These are phyloP conservation scores for Yamadazyma takamatsuzukensis DNA, from an alignment of 805 yeast species.

Conservation along the genomic window DNA sequence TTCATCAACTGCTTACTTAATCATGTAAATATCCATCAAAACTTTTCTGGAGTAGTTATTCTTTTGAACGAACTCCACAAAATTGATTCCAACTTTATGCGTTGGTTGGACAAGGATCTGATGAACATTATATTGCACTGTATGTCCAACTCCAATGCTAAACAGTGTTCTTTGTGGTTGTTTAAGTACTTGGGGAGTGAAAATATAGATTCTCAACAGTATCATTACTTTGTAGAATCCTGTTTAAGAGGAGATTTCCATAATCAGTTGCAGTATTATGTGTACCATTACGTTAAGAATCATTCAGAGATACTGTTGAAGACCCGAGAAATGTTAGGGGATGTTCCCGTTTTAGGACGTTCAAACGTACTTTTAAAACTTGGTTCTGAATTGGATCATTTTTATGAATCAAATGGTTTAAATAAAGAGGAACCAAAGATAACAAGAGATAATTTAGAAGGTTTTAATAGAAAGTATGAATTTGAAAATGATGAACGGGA, in stretches of 20 bases:
- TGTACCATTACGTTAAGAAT: constrained; percentile 19
- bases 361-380: no score
- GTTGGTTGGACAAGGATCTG: constrained; percentile 31
- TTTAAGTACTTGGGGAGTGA: constrained; percentile 16
- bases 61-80: constrained; percentile 16
- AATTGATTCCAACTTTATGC: constrained; percentile 13
- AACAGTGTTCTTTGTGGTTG: constrained; percentile 21
- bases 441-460: not conserved
- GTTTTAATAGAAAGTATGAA: constrained; percentile 17
- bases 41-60: constrained; percentile 27
- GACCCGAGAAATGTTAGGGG: constrained; percentile 10
- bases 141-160: constrained; percentile 24
- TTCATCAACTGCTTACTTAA: constrained; percentile 36
- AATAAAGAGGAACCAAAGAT: constrained; percentile 2
- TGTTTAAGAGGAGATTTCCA: constrained; percentile 21
- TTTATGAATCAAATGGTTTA: no score
- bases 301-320: constrained; percentile 9
- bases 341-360: no score
- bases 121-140: constrained; percentile 24
- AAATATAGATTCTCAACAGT: constrained; percentile 15
- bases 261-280: constrained; percentile 19
- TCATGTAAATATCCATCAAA: constrained; percentile 32
- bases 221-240: constrained; percentile 21
- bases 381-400: no score
- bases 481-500: constrained; percentile 22